Evolutionary conservation across 2,329 filamentous ascomycete genomes (phyloP), one percentile per base, ranked within the genome.

Genomic region (Lachnellula cervina): DNA sequence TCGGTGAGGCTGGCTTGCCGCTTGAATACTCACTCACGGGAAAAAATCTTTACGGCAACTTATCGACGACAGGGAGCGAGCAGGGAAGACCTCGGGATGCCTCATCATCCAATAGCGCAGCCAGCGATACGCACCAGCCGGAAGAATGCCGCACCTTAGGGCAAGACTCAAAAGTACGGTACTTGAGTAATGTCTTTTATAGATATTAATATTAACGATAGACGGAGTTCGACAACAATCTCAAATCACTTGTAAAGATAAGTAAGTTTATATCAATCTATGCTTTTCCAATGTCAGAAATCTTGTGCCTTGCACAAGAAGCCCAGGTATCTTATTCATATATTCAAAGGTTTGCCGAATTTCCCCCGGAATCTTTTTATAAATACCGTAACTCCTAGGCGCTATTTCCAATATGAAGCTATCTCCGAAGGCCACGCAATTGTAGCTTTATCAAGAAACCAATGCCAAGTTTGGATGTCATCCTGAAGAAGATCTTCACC

Each of bases 391-490:
- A 32, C 45, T 53, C 38, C 28, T 23, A 28, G 42, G 50, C 55
- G 46, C 55, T 57, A 57, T 38, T 35, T 13, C 55, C 17, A 19
- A 45, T 57, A 35, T 25, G 50, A 52, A 34, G 28, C 14, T 34
- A 49, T 53, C 45, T 57, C 55, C 55, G 55, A 51, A 40, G 23
- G 54, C 44, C 50, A 53, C 54, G 54, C 54, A 57, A 52, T 40
- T 38, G n/a, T 6, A 23, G 14, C 44, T 16, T 16, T 14, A 47
- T 25, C 19, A 47, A 32, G 28, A 42, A 5, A 35, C 48, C 14
- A 11, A 16, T 40, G 16, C 19, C 19, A 40, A 23, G 40, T 21
- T 37, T 23, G 11, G n/a, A 35, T 42, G 8, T 28, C 19, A n/a
- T 47, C 28, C 37, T 50, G 23, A 9, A 28, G 17, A 21, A 50